phyloP scores from a whole-genome alignment of 2,329 filamentous ascomycete genomes.

The Dactylellina parvicollis region DNA sequence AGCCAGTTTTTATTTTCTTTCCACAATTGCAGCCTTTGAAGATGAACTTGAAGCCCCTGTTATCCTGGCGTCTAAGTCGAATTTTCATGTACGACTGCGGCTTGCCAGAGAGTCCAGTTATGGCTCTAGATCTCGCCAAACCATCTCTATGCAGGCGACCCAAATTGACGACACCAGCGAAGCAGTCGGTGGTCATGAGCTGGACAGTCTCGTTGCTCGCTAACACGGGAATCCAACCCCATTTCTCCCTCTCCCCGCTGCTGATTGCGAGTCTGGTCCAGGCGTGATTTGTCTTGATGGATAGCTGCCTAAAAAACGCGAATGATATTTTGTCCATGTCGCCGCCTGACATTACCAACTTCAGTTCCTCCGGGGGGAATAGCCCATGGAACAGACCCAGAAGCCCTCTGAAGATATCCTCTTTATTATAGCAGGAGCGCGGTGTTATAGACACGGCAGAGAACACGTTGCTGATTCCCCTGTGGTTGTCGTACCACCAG shows the following conservation, averaged over 20 bases:
- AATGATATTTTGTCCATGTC: constrained; percentile 58
- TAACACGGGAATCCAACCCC: constrained; percentile 58
- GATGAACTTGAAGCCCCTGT: constrained; percentile 4
- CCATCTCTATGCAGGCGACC: constrained; percentile 56
- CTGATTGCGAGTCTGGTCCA: constrained; percentile 59
- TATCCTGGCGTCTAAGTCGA: constrained; percentile 22
- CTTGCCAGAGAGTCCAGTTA: constrained; percentile 55
- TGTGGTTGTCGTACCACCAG: constrained; percentile 60
- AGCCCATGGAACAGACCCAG: constrained; percentile 59
- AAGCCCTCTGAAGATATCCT: constrained; percentile 58
- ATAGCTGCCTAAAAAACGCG: constrained; percentile 58
- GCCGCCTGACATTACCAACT: constrained; percentile 51
- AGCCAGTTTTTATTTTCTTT: constrained; percentile 4
- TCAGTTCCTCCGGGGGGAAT: constrained; percentile 56
- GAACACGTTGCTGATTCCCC: constrained; percentile 60
- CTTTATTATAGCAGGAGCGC: constrained; percentile 54
- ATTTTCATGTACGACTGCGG: constrained; percentile 58
- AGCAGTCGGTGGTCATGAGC: constrained; percentile 58
- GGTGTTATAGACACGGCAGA: constrained; percentile 59
- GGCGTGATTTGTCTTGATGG: constrained; percentile 56
- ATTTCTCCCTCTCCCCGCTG: constrained; percentile 56
- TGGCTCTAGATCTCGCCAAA: constrained; percentile 42
- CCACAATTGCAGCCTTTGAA: constrained; percentile 16
- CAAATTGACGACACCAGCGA: constrained; percentile 57
- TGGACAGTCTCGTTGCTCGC: constrained; percentile 45